Evolutionary conservation across 352 stramenopile species (phyloP), one percentile per base, ranked within the genome.

Genomic region (Globisporangium ultimum): DNA sequence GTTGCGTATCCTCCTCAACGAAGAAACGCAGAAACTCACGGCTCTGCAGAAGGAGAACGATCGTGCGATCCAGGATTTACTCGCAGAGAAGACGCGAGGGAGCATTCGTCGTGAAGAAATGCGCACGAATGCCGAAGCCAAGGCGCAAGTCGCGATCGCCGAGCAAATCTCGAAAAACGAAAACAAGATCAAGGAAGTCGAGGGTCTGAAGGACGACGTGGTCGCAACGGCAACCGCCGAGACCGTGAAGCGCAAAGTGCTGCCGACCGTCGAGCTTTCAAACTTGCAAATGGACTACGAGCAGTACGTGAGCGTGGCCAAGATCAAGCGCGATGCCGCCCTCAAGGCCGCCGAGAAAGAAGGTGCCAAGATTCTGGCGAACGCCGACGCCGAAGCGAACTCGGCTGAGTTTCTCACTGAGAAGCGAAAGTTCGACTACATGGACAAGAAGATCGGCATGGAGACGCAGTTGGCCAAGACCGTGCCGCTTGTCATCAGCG

Each of bases 11-110:
- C 57, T 96, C 12, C 52, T 94, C 28, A 93, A 96, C 49, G 73
- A 94, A 61, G 87, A 93, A 46, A 93, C 87, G 6, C 76, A 90
- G 64, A 88, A 88, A 34, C 72, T 94, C 56, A 92, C 87, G 13
- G 83, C 76, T 4, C 66, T 94, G 15, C 71, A 91, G 50, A 96
- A 91, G 42, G 71, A 86, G 11, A 94, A 94, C 55, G 80, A 90
- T 53, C 81, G 84, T 10, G 71, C 71, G 11, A 76, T 93, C 21
- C 80, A 95, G 56, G 83, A 95, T 54, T 61, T 94, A 14, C 52
- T 81, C 4, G 84, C 84, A 5, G 74, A 80, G 24, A 92, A 79
- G 58, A 67, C 84, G 12, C 81, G 84, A 22, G 71, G 86, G 1
- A 63, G 68, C 3, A 96, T 96, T 61, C 77, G 87, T 41, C 81